Evolutionary conservation across 129 eudicot species (phyloP), one percentile per base, ranked within the genome.

Genomic region (Calendula officinalis): DNA sequence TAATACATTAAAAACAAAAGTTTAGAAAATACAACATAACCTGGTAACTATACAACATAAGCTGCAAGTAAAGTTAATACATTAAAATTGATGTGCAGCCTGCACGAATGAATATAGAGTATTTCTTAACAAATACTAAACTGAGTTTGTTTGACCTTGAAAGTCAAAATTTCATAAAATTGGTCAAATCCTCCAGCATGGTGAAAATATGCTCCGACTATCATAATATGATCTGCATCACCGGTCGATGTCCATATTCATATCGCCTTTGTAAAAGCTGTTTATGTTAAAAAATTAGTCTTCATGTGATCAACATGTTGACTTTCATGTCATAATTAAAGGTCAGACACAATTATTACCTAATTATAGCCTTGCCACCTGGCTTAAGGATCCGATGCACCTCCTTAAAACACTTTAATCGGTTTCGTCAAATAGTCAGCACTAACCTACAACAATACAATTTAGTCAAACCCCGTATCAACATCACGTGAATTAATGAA

Each of bases 181-280:
- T 38, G 54, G 16, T 69, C 76, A 80, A 88, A 92, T 17, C 96
- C 95, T 66, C 99, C 99, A 57, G 96, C 96, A 71, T 92, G 88
- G 68, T 92, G 99, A 71, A 92, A 88, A 74, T 92, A 92, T 14
- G 99, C 75, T 49, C 99, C 99, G 44, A 92, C 99, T 72, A 88
- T 92, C 89, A 86, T 71, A 40, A 86, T 77, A 78, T 92, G 99
- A 53, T 92, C 99, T 12, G 92, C 78, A 74, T 92, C 99, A 48
- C 96, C 83, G 8, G 96, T 92, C 41, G 96, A 85, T 55, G 99
- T 92, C 99, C 99, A 92, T 62, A 88, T 85, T 13, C 95, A 92
- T 76, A 92, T 92, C 15, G 99, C 96, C 83, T 92, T 92, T n/a
- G 99, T 92, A 66, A 71, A 92, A 92, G 74, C 99, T 92, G 79